Evolutionary conservation across 2,329 filamentous ascomycete genomes (phyloP), one percentile per base, ranked within the genome.

Genomic region (Hymenoscyphus infarciens): DNA sequence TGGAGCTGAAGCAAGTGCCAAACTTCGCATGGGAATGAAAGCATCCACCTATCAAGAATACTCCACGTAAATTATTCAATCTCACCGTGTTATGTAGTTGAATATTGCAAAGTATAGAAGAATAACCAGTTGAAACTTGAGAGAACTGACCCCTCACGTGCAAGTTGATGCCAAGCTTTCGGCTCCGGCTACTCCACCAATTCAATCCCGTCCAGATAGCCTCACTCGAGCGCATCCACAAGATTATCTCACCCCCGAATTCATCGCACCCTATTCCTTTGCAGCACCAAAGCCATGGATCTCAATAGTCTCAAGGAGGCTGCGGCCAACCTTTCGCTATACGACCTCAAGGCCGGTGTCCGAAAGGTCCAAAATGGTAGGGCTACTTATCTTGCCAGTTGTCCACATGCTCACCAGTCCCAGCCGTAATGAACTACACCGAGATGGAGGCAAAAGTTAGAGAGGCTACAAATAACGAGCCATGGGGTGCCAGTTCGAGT

Each of bases 401-500:
- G 66, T 65, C 68, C 64, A 38, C 27, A 63, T 66, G 63, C 72
- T 75, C 57, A 74, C 67, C 56, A 33, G 19, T 61, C 38, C 63
- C 59, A 91, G 88, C 87, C 67, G 87, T 90, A 64, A 90, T 91
- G 88, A 91, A 91, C 75, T 90, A 89, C 75, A 91, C 88, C 38
- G 88, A 91, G 73, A 89, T 89, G 86, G 87, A 89, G 75, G 75
- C 84, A 63, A 87, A 87, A 79, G 92, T 98, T 69, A 90, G 95
- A 77, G 95, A 99, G 82, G 95, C 95, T 33, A 99, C 95, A 42
- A 99, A 99, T 79, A 98, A 98, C 77, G 95, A 99, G 77, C 95
- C 95, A 62, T 99, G 95, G 95, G 95, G 67, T 42, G 66, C 66
- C 22, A 66, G 64, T 39, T 66, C 64, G 16, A 71, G 69, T 67